Evolutionary conservation across 768 basidiomycete species (phyloP).

Genomic region (Tulasnella sp.): DNA sequence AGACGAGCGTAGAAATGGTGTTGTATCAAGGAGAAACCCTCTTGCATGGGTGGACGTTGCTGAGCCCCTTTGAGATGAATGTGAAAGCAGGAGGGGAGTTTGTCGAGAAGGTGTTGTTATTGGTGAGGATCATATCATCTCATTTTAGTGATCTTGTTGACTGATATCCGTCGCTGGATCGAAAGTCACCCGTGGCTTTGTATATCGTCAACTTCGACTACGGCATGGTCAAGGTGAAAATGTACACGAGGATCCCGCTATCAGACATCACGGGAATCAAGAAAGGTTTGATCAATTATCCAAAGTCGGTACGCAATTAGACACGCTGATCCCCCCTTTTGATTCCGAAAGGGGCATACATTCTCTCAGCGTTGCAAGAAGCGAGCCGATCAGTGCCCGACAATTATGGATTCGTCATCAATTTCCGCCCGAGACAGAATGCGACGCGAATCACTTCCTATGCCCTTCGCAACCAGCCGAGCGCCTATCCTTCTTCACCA

Average conservation of each 20-base stretch:
- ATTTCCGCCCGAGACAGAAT: conserved; percentile 64
- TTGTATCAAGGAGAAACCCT: conserved; percentile 65
- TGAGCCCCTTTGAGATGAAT: conserved; percentile 71
- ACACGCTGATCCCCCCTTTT: too few species aligned
- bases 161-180: not conserved
- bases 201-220: conserved; percentile 93
- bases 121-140: conserved; percentile 44
- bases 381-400: conserved; percentile 77
- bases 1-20: conserved; percentile 70
- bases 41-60: conserved; percentile 82
- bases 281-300: conserved; percentile 50
- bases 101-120: conserved; percentile 85
- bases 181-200: conserved; percentile 39
- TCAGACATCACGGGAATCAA: conserved; percentile 63
- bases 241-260: conserved; percentile 82
- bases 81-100: conserved; percentile 63
- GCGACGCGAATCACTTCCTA: conserved; percentile 75
- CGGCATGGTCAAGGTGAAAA: conserved; percentile 80
- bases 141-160: too few species aligned
- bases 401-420: conserved; percentile 77
- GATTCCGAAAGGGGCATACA: conserved; percentile 66
- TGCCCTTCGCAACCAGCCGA: conserved; percentile 57
- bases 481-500: not conserved
- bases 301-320: too few species aligned
- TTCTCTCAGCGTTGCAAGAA: conserved; percentile 86